These are phyloP conservation scores for Oxalis stricta DNA, from an alignment of 441 rosid species.

Conservation along the genomic window DNA sequence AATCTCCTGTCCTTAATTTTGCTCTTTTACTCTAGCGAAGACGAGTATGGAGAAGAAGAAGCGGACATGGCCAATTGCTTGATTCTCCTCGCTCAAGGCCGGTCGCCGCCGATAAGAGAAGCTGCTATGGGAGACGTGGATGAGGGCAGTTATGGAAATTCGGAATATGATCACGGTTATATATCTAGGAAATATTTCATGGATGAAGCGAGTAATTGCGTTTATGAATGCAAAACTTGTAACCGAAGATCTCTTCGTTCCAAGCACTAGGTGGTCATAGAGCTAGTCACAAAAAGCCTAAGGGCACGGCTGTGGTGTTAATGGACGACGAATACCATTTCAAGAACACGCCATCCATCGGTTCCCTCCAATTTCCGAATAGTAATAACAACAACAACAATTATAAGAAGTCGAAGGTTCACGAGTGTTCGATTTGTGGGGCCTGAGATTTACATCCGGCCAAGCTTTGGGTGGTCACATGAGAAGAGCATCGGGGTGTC, in stretches of 20 bases:
- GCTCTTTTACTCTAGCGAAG: no score
- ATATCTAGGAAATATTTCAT: slow-evolving; percentile 39
- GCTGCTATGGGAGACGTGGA: not conserved
- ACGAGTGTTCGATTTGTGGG: slow-evolving; percentile 83
- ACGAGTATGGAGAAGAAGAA: slow-evolving; percentile 47
- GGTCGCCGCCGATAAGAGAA: slow-evolving; percentile 7
- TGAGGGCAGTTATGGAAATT: not conserved
- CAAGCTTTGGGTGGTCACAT: slow-evolving; percentile 95
- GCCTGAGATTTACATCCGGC: slow-evolving; percentile 77
- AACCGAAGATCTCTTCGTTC: slow-evolving; percentile 66
- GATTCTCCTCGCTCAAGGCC: slow-evolving; percentile 77
- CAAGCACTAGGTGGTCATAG: slow-evolving; percentile 95
- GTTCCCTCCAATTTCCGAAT: slow-evolving; percentile 28
- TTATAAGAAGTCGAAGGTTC: slow-evolving; percentile 36
- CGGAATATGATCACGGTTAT: not conserved
- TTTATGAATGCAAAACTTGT: slow-evolving; percentile 87
- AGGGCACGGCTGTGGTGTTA: slow-evolving; percentile 13
- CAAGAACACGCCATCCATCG: slow-evolving; percentile 27
- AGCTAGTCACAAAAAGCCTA: slow-evolving; percentile 88
- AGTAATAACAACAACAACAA: slow-evolving; percentile 14
- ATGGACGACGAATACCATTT: slow-evolving; percentile 42
- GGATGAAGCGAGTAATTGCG: slow-evolving; percentile 60
- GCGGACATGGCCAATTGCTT: slow-evolving; percentile 92
- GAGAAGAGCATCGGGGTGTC: slow-evolving; percentile 82
- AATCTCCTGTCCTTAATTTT: slow-evolving; percentile 49